Evolutionary conservation across 345 rosid genomes (phyloP).

Genomic region (Hibiscus syriacus): DNA sequence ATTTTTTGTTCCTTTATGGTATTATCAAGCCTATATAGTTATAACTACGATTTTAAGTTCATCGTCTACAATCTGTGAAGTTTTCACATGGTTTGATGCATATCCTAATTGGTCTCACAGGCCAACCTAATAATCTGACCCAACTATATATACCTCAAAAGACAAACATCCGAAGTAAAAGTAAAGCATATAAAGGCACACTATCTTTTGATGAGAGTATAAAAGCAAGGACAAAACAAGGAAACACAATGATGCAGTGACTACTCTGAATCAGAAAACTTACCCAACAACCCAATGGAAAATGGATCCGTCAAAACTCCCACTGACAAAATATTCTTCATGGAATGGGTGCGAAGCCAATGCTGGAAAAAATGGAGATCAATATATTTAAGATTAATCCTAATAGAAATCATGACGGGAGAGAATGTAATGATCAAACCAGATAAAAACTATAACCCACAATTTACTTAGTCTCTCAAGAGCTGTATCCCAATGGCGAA

Average conservation of each 20-base stretch:
- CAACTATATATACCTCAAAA: neutral
- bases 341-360: slow-evolving; percentile 99
- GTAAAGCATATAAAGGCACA: neutral
- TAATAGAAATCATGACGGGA: neutral
- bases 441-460: slow-evolving; percentile 3
- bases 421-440: slow-evolving; percentile 10
- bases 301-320: slow-evolving; percentile 87
- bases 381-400: neutral
- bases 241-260: neutral
- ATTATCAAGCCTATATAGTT: neutral
- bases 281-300: slow-evolving; percentile 98
- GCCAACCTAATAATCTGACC: neutral
- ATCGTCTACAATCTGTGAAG: neutral
- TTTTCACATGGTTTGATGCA: neutral
- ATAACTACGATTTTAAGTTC: neutral
- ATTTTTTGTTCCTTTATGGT: neutral
- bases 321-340: slow-evolving; percentile 97
- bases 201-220: neutral
- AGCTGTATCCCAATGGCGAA: neutral
- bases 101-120: neutral
- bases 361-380: slow-evolving; percentile 33
- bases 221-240: neutral
- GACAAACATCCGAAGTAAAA: neutral
- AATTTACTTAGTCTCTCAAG: neutral
- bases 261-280: slow-evolving; percentile 11